phyloP scores from a whole-genome alignment of 768 basidiomycete species.

The Boletus vinaceobasis region DNA sequence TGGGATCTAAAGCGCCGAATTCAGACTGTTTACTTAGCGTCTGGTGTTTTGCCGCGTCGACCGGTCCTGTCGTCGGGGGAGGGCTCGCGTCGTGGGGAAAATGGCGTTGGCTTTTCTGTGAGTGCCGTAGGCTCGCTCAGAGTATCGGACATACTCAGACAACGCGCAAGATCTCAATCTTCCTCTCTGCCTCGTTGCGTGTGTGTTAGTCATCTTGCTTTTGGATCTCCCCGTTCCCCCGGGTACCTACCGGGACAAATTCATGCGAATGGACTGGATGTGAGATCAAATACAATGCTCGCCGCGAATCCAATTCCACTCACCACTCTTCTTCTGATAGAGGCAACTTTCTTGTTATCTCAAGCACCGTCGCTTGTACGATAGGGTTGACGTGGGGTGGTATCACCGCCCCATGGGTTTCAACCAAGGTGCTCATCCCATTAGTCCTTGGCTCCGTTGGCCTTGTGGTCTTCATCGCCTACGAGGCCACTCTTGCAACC shows the following conservation, averaged over 20 bases:
- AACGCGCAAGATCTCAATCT: constrained; percentile 37
- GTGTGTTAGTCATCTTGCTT: constrained; percentile 27
- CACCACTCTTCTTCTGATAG: too few species aligned
- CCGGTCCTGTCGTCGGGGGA: constrained; percentile 27
- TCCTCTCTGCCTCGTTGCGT: constrained; percentile 8
- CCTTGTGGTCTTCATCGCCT: constrained; percentile 36
- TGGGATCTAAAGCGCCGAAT: background rate
- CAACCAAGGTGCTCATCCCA: constrained; percentile 38
- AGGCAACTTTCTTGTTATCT: constrained; percentile 42
- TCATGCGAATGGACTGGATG: constrained; percentile 41
- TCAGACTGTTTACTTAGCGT: constrained; percentile 7
- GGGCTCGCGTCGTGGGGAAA: constrained; percentile 27
- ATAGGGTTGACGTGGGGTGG: constrained; percentile 23
- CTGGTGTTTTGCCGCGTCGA: constrained; percentile 35
- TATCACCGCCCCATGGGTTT: constrained; percentile 16
- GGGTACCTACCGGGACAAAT: constrained; percentile 11
- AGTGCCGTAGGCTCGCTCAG: background rate
- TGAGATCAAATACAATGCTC: constrained; percentile 19
- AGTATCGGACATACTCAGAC: background rate
- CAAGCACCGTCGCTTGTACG: constrained; percentile 33
- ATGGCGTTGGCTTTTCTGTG: constrained; percentile 45
- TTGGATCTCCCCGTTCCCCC: constrained; percentile 34
- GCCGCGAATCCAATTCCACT: background rate
- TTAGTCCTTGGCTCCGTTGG: constrained; percentile 41
- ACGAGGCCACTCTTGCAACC: constrained; percentile 33